A percentile compares a stretch with the other conserved stretches of the same genome.
These are phyloP conservation scores for Camellia oleifera DNA, from an alignment of 179 eudicot genomes.

Conservation along the genomic window DNA sequence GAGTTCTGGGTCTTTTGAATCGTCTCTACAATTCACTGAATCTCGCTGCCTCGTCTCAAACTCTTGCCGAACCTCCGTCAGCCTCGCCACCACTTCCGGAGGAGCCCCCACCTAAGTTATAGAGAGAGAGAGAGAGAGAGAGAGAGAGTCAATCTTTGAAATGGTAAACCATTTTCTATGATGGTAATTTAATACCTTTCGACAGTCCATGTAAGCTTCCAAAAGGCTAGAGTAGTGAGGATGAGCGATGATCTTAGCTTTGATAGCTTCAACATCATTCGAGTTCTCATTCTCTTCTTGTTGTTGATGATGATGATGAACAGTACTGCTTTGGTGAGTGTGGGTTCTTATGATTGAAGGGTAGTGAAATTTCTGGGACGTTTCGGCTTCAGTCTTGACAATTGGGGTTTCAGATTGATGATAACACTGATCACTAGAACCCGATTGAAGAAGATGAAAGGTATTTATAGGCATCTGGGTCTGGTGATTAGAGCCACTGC, in stretches of 20 bases:
- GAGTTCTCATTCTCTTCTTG: constrained; percentile 6
- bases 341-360: constrained; percentile 18
- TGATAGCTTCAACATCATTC: constrained; percentile 34
- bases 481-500: not conserved
- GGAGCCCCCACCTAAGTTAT: constrained; percentile 77
- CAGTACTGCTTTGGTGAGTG: not conserved
- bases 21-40: constrained; percentile 34
- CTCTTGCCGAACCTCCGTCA: constrained; percentile 62
- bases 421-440: not conserved
- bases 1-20: constrained; percentile 77
- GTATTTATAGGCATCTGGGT: constrained; percentile 6
- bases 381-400: constrained; percentile 35
- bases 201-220: constrained; percentile 66
- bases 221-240: constrained; percentile 60
- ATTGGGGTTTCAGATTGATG: constrained; percentile 13
- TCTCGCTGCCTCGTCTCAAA: constrained; percentile 68
- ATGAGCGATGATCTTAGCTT: constrained; percentile 63
- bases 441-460: constrained; percentile 27
- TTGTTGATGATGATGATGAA: constrained; percentile 12
- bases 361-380: constrained; percentile 17
- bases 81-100: constrained; percentile 72
- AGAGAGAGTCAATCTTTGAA: not conserved
- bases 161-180: too few species aligned
- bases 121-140: constrained; percentile 2
- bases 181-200: constrained; percentile 29